These are phyloP conservation scores for Zizania palustris DNA, from an alignment of 202 grass and related monocot genomes.

Conservation along the genomic window DNA sequence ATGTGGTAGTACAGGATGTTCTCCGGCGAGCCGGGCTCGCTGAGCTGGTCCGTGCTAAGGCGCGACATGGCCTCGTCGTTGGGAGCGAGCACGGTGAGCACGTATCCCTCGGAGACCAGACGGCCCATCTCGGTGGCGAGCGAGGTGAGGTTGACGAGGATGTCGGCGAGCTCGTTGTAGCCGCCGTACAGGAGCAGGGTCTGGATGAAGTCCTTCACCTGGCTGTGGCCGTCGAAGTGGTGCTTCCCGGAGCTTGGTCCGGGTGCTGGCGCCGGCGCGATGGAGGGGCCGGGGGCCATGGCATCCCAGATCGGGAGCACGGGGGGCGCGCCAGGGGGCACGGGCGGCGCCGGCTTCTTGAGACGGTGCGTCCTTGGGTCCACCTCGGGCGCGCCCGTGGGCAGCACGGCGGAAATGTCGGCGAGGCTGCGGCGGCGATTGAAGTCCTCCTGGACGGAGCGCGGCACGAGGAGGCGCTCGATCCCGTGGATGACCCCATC, in stretches of 20 bases:
- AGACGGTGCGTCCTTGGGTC: conserved; percentile 82
- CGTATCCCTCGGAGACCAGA: conserved; percentile 85
- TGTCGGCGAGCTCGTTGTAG: conserved; percentile 91
- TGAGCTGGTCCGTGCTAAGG: conserved; percentile 85
- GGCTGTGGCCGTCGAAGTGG: conserved; percentile 68
- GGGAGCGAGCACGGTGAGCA: conserved; percentile 81
- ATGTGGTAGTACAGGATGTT: conserved; percentile 97
- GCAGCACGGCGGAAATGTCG: conserved; percentile 71
- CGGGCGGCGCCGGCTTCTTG: conserved; percentile 74
- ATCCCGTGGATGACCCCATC: conserved; percentile 89
- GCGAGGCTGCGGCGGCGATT: conserved; percentile 76
- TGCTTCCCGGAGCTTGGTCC: conserved; percentile 53
- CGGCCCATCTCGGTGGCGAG: conserved; percentile 89
- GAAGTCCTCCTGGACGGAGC: conserved; percentile 83
- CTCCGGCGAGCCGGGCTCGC: conserved; percentile 87
- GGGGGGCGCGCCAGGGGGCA: conserved; percentile 53
- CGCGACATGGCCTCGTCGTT: conserved; percentile 90
- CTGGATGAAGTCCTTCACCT: conserved; percentile 94
- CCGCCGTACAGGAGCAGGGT: conserved; percentile 79
- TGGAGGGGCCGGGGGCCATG: conserved; percentile 66
- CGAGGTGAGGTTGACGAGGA: conserved; percentile 88
- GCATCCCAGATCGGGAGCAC: conserved; percentile 74
- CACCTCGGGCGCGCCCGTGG: conserved; percentile 69
- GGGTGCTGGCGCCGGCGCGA: conserved; percentile 57
- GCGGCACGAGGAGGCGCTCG: conserved; percentile 71